Evolutionary conservation across 2,329 filamentous ascomycete genomes (phyloP).

Genomic region (Fusarium sterilihyphosum): DNA sequence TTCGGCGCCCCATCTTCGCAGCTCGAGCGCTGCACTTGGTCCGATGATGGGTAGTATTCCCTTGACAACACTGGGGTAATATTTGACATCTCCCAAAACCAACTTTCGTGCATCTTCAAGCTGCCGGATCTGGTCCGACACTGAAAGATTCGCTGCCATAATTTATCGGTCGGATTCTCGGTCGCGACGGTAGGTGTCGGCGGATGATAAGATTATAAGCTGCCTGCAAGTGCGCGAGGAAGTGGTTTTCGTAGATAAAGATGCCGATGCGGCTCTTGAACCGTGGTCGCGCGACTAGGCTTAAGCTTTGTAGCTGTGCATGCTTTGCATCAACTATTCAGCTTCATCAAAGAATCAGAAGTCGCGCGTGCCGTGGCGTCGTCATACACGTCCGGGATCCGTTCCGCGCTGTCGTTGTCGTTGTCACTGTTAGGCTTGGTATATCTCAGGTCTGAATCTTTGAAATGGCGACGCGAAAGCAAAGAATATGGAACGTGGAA

Average conservation of each 20-base stretch:
- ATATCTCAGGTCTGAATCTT: constrained; percentile 18
- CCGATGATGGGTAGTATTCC: constrained; percentile 93
- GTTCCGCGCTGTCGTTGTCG: constrained; percentile 1
- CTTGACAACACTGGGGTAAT: constrained; percentile 92
- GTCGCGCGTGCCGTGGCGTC: constrained; percentile 2
- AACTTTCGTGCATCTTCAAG: constrained; percentile 91
- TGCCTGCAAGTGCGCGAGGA: constrained; percentile 11
- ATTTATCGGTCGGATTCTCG: constrained; percentile 18
- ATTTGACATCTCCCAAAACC: constrained; percentile 84
- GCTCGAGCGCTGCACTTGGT: constrained; percentile 76
- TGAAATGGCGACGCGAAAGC: constrained; percentile 42
- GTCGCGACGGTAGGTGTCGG: constrained; percentile 6
- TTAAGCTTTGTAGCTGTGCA: constrained; percentile 44
- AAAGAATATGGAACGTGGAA: constrained; percentile 40
- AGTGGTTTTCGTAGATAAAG: constrained; percentile 25
- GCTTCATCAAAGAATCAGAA: constrained; percentile 6
- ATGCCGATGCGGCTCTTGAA: constrained; percentile 35
- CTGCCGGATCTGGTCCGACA: constrained; percentile 83
- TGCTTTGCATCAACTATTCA: constrained; percentile 42
- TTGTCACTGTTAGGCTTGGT: constrained; percentile 13
- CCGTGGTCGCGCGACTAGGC: constrained; percentile 46
- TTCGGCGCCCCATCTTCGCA: constrained; percentile 95
- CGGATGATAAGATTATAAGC: constrained; percentile 9
- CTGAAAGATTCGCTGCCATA: constrained; percentile 67
- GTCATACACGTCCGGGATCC: neutral